phyloP scores from a whole-genome alignment of 208 protist species.

The Trypanosoma vivax region DNA sequence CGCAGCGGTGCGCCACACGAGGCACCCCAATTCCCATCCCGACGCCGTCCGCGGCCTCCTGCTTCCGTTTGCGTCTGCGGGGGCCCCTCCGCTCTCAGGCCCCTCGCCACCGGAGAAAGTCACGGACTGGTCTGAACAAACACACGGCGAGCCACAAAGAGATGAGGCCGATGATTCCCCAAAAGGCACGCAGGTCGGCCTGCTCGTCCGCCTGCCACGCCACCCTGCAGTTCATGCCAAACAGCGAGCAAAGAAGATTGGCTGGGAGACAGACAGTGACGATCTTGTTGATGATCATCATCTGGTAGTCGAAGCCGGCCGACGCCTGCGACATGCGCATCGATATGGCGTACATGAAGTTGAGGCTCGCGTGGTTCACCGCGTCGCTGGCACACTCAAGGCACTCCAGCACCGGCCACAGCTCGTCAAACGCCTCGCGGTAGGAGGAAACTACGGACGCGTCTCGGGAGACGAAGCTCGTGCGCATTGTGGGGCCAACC shows the following conservation, averaged over 20 bases:
- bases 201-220: conserved; percentile 56
- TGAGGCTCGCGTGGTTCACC: conserved; percentile 79
- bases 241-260: conserved; percentile 75
- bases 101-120: not conserved
- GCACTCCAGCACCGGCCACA: conserved; percentile 53
- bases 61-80: not conserved
- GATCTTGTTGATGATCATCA: conserved; percentile 69
- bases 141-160: conserved; percentile 49
- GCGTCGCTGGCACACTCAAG: conserved; percentile 74
- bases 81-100: too few relatives aligned
- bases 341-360: conserved; percentile 69
- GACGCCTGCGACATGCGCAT: conserved; percentile 89
- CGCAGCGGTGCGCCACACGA: too few relatives aligned
- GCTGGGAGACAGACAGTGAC: conserved; percentile 83
- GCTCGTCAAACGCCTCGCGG: conserved; percentile 34
- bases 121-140: conserved; percentile 38
- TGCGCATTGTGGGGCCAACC: conserved; percentile 61
- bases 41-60: too few relatives aligned
- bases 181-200: conserved; percentile 53
- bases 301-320: conserved; percentile 67
- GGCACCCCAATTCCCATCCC: too few relatives aligned
- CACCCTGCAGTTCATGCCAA: conserved; percentile 89
- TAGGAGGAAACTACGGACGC: conserved; percentile 1
- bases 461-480: conserved; percentile 41
- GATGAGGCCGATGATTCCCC: conserved; percentile 59